Evolutionary conservation across 148 eudicot genomes (phyloP).

Genomic region (Oxyria digyna): DNA sequence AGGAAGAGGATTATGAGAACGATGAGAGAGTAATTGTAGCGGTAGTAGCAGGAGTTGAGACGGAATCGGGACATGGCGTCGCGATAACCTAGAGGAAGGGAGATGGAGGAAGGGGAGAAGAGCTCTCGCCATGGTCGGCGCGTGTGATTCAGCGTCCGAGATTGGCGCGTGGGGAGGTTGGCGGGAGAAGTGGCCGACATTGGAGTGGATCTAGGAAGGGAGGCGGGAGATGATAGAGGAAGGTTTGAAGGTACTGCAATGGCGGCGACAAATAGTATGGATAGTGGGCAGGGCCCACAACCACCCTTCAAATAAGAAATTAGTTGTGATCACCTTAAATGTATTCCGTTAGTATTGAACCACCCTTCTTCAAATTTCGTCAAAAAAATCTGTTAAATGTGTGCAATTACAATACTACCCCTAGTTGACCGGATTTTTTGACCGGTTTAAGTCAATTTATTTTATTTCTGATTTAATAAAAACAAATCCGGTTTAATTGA

Average conservation of each 20-base stretch:
- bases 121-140: slow-evolving; percentile 57
- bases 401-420: no score
- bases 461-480: no score
- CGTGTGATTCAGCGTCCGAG: slow-evolving; percentile 27
- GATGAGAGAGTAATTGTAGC: slow-evolving; percentile 50
- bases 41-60: slow-evolving; percentile 47
- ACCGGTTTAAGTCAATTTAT: no score
- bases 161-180: slow-evolving; percentile 18
- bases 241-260: neutral
- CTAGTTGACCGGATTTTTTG: no score
- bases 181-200: slow-evolving; percentile 2
- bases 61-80: slow-evolving; percentile 36
- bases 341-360: no score
- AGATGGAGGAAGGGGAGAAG: slow-evolving; percentile 32
- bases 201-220: neutral
- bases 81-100: slow-evolving; percentile 39
- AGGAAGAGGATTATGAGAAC: slow-evolving; percentile 37
- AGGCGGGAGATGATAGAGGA: neutral
- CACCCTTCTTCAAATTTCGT: no score
- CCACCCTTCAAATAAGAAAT: no score
- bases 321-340: no score
- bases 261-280: neutral
- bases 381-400: no score
- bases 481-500: no score
- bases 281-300: no score